Percentiles rank a stretch among this genome's conserved stretches.
These are phyloP conservation scores for Syzygium jambos DNA, from an alignment of 345 rosid species.

Conservation along the genomic window DNA sequence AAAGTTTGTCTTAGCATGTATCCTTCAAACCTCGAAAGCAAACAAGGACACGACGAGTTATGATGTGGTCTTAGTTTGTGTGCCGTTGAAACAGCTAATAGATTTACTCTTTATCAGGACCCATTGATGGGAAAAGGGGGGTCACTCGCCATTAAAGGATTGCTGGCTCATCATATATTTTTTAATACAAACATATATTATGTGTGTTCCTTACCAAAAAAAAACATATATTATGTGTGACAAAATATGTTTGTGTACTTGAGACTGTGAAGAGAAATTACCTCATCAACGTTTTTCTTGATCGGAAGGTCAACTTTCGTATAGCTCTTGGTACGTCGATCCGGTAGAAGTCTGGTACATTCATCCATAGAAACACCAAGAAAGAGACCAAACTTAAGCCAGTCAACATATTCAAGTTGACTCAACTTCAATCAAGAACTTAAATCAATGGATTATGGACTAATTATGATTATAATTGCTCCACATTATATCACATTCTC, in stretches of 20 bases:
- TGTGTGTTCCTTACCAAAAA: too few relatives aligned
- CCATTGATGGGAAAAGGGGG: background rate
- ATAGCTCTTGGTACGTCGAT: background rate
- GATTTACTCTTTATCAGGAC: background rate
- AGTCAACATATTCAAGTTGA: background rate
- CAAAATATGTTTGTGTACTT: background rate
- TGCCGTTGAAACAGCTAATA: background rate
- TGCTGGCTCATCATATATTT: background rate
- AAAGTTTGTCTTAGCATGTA: background rate
- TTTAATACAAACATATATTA: background rate
- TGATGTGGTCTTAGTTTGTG: background rate
- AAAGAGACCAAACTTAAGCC: accelerated
- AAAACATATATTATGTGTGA: background rate
- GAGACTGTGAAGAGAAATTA: background rate
- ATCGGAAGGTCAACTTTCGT: background rate
- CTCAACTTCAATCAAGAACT: background rate
- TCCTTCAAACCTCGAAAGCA: background rate
- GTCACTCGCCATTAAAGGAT: background rate
- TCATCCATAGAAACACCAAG: background rate
- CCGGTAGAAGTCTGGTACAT: too few relatives aligned
- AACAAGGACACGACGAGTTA: background rate
- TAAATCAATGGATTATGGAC: background rate
- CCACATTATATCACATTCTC: background rate
- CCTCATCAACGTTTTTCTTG: background rate
- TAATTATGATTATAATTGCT: background rate